Conservation (phyloP, 1,284 basidiomycete species). For the Trichosporon inkin region DNA sequence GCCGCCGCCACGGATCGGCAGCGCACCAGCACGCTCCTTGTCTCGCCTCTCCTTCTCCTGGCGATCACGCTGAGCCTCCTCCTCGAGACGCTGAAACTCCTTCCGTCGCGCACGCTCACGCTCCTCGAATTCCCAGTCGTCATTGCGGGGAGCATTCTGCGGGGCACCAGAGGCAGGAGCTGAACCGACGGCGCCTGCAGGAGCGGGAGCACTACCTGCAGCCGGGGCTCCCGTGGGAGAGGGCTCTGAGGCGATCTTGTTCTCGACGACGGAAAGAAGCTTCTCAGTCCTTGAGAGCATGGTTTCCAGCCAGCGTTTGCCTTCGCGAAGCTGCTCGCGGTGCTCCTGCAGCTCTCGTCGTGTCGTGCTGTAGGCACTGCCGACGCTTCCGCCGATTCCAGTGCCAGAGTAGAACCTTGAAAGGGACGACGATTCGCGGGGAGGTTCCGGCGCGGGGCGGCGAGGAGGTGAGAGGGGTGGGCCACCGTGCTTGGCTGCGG, state of each 20-base stretch:
- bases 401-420: slow-evolving; percentile 16
- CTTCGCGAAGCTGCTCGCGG: slow-evolving; percentile 48
- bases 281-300: slow-evolving; percentile 49
- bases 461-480: slow-evolving; percentile 27
- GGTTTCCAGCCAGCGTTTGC: slow-evolving; percentile 48
- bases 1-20: background rate
- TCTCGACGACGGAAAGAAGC: slow-evolving; percentile 45
- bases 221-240: background rate
- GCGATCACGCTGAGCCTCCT: slow-evolving; percentile 40
- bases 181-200: slow-evolving; percentile 6
- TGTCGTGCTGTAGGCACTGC: slow-evolving; percentile 37
- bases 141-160: background rate
- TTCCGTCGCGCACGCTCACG: slow-evolving; percentile 37
- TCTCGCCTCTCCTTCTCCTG: slow-evolving; percentile 37
- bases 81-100: slow-evolving; percentile 42
- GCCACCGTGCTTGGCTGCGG: slow-evolving; percentile 17
- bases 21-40: slow-evolving; percentile 19
- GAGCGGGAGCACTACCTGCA: slow-evolving; percentile 7
- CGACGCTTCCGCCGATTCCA: slow-evolving; percentile 9
- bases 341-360: slow-evolving; percentile 47
- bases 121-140: slow-evolving; percentile 47
- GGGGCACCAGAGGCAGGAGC: background rate
- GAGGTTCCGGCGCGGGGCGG: slow-evolving; percentile 33
- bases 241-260: slow-evolving; percentile 27
- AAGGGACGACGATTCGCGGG: slow-evolving; percentile 22